Percentiles rank a stretch among this genome's conserved stretches.
phyloP scores from a whole-genome alignment of 495 filamentous ascomycete species.

The Hypoxylon cercidicola region DNA sequence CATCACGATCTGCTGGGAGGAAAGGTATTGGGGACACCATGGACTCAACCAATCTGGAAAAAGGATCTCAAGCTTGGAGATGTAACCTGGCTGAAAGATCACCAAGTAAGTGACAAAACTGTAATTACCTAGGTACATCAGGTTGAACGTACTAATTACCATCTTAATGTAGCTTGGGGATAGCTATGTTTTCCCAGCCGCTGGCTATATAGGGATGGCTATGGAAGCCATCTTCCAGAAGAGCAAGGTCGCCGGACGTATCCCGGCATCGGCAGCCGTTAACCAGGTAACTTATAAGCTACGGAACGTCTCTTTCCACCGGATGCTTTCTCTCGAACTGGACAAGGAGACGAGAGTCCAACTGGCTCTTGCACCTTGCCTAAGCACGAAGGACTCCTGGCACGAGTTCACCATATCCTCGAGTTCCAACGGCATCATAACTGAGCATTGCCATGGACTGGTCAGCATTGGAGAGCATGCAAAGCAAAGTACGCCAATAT shows the following conservation, averaged over 20 bases:
- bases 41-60: conserved; percentile 41
- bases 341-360: conserved; percentile 8
- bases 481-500: neutral
- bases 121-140: neutral
- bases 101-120: conserved; percentile 19
- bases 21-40: neutral
- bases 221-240: conserved; percentile 48
- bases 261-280: conserved; percentile 14
- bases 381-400: conserved; percentile 4
- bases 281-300: conserved; percentile 38
- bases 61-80: conserved; percentile 43
- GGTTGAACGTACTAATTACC: neutral
- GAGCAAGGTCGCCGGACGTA: neutral
- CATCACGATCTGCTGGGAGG: conserved; percentile 30
- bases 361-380: neutral
- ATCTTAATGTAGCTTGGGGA: conserved; percentile 27
- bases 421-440: neutral
- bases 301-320: conserved; percentile 33
- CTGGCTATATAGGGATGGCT: conserved; percentile 51
- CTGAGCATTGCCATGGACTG: conserved; percentile 3
- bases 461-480: conserved; percentile 5
- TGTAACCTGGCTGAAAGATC: conserved; percentile 51
- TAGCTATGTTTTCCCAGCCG: conserved; percentile 47
- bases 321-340: conserved; percentile 21
- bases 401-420: conserved; percentile 7